phyloP scores from a whole-genome alignment of 2,329 filamentous ascomycete genomes.

The Colletotrichum destructivum region DNA sequence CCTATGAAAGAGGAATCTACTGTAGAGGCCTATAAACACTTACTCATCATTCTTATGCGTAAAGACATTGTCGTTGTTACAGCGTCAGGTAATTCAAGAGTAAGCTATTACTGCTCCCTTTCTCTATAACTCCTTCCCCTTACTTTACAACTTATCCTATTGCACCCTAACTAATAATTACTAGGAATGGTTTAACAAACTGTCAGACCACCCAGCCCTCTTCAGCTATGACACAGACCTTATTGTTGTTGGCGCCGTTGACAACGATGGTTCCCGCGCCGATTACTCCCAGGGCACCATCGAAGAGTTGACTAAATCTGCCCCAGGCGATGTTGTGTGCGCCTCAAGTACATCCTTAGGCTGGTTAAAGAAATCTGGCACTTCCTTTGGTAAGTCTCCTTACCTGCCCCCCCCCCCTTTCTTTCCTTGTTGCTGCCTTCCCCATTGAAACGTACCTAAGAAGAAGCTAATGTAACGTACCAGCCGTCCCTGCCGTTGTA shows the following conservation, averaged over 20 bases:
- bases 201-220: conserved; percentile 21
- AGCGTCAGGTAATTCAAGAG: conserved; percentile 17
- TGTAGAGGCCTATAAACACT: conserved; percentile 1
- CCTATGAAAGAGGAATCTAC: neutral
- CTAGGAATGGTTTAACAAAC: neutral
- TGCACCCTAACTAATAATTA: neutral
- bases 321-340: neutral
- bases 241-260: conserved; percentile 29
- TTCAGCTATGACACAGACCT: conserved; percentile 15
- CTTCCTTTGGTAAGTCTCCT: conserved; percentile 17
- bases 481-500: conserved; percentile 22
- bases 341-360: neutral
- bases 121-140: no score
- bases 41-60: conserved; percentile 15
- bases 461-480: neutral
- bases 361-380: neutral
- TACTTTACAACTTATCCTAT: neutral
- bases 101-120: neutral
- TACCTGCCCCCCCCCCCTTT: no score
- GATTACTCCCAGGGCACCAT: conserved; percentile 23
- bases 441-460: no score
- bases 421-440: no score
- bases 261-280: conserved; percentile 12
- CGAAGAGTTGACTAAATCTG: conserved; percentile 22
- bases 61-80: conserved; percentile 27